Evolutionary conservation across 768 basidiomycete genomes (phyloP).

Genomic region (Leccinum subgranulosum): DNA sequence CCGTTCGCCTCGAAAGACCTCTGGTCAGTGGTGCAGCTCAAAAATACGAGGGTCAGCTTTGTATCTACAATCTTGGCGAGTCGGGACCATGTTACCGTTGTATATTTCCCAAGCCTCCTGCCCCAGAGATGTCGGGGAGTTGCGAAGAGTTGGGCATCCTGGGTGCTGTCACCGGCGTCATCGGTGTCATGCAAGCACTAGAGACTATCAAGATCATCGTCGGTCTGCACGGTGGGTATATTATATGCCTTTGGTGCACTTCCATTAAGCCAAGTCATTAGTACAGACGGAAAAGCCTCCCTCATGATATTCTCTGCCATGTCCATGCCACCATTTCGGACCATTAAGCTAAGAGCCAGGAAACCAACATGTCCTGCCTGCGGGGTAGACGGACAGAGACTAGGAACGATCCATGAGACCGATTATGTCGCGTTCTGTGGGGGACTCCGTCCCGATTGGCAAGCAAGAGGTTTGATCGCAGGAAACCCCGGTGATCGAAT

Average conservation of each 20-base stretch:
- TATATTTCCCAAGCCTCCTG: constrained; percentile 80
- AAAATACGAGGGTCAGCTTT: constrained; percentile 78
- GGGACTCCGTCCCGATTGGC: constrained; percentile 65
- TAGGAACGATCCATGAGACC: constrained; percentile 48
- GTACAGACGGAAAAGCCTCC: constrained; percentile 55
- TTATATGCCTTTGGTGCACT: not conserved
- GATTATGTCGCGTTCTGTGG: constrained; percentile 92
- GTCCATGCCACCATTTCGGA: constrained; percentile 68
- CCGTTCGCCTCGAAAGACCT: constrained; percentile 71
- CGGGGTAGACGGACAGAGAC: constrained; percentile 44
- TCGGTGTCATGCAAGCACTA: constrained; percentile 86
- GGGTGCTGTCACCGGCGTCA: constrained; percentile 84
- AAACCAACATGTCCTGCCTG: constrained; percentile 77
- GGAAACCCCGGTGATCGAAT: constrained; percentile 43
- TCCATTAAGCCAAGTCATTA: constrained; percentile 3
- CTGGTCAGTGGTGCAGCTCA: constrained; percentile 94
- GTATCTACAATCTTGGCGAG: constrained; percentile 64
- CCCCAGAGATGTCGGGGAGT: constrained; percentile 57
- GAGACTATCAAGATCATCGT: constrained; percentile 81
- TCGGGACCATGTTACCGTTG: constrained; percentile 92
- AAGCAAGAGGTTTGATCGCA: constrained; percentile 45
- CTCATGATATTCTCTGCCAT: constrained; percentile 77
- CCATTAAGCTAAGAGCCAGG: constrained; percentile 72
- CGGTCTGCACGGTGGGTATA: constrained; percentile 57
- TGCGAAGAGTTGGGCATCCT: constrained; percentile 90